phyloP scores from a whole-genome alignment of 2,329 filamentous ascomycete genomes.

The Monosporascus sp. region DNA sequence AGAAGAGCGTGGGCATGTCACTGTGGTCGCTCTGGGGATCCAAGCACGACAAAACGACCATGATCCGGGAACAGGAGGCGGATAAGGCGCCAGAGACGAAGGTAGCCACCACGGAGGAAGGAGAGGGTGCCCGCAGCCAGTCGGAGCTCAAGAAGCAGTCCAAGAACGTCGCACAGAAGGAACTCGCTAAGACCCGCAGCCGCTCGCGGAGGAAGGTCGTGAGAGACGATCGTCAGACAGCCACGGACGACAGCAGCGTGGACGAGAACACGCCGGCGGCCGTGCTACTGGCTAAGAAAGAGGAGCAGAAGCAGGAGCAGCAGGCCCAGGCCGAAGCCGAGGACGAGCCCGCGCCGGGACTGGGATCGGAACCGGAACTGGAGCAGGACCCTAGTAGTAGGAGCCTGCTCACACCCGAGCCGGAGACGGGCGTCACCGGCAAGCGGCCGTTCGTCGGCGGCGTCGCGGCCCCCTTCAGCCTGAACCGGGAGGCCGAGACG shows the following conservation, averaged over 20 bases:
- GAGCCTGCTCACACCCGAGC: conserved; percentile 38
- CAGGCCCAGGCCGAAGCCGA: conserved; percentile 25
- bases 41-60: conserved; percentile 76
- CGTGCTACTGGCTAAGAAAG: conserved; percentile 36
- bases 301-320: conserved; percentile 35
- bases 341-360: conserved; percentile 11
- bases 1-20: conserved; percentile 63
- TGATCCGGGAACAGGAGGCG: conserved; percentile 54
- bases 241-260: conserved; percentile 15
- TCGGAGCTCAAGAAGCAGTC: conserved; percentile 37
- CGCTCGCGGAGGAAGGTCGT: conserved; percentile 43
- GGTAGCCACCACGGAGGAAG: conserved; percentile 35
- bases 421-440: conserved; percentile 48
- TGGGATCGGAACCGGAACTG: background rate
- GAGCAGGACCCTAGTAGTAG: conserved; percentile 13
- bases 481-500: conserved; percentile 59
- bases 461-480: conserved; percentile 68
- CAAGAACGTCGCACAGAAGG: conserved; percentile 16
- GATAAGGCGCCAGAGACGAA: conserved; percentile 32
- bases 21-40: conserved; percentile 87
- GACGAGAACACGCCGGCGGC: conserved; percentile 39
- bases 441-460: conserved; percentile 64
- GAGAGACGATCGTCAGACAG: conserved; percentile 47
- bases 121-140: conserved; percentile 37
- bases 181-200: conserved; percentile 26